Base-by-base conservation (phyloP, 2,329 filamentous ascomycete species). In the Xylariaceae sp. region DNA sequence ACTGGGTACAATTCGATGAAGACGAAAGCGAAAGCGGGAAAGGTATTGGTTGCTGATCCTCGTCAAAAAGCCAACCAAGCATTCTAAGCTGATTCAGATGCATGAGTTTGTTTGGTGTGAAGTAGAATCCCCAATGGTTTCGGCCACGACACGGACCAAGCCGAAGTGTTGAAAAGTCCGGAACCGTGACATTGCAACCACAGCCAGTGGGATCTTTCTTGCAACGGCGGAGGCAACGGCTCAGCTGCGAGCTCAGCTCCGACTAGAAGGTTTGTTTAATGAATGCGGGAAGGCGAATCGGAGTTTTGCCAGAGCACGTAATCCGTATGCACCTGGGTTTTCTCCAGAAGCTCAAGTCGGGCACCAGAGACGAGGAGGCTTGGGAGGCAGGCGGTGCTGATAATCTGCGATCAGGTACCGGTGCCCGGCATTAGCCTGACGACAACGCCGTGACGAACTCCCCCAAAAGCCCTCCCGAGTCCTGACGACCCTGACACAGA, bases 381-480 rank as follows among this genome's bases (percentile, higher is more conserved):
- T n/a, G n/a, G n/a, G n/a, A 40, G 44, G 38, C 49, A 49, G 44
- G 43, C 49, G 42, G 46, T 41, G 43, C 42, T 41, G 43, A 43
- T 41, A 40, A 42, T 17, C 44, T 42, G 39, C n/a, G n/a, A n/a
- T n/a, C n/a, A n/a, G n/a, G n/a, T n/a, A n/a, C 42, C 44, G 39
- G 44, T 39, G 47, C 47, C 47, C 46, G 43, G 44, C 33, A 12
- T 32, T 32, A 32, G 7, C 30, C 4, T 17, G 30, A 32, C 12
- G 13, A 13, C 26, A n/a, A n/a, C n/a, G n/a, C n/a, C n/a, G n/a
- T n/a, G n/a, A n/a, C n/a, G n/a, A n/a, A n/a, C n/a, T n/a, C n/a
- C 22, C 22, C 22, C 11, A 11, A 11, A 6, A 11, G 22, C 22
- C 22, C 22, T 26, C 6, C 6, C 22, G 22, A 26, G n/a, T 11